Percentiles rank a stretch among this genome's conserved stretches.
These are phyloP conservation scores for Thalassiosira livingstoniorum DNA, from an alignment of 352 stramenopile genomes.

Conservation along the genomic window DNA sequence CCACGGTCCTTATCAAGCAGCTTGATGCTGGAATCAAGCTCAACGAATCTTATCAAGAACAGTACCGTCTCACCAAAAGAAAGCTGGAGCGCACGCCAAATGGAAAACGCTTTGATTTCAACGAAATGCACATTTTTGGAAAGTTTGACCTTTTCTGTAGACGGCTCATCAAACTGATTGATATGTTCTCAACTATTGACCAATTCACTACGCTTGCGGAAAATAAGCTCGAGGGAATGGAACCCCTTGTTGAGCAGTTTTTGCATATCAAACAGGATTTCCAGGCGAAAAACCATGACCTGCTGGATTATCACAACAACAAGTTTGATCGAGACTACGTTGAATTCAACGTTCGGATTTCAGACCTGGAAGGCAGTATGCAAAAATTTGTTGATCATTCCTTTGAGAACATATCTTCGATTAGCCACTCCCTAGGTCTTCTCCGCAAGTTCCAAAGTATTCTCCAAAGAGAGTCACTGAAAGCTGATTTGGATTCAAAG, in stretches of 20 bases:
- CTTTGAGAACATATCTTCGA: constrained; percentile 98
- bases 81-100: constrained; percentile 95
- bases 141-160: constrained; percentile 98
- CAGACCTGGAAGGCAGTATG: constrained; percentile 94
- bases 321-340: constrained; percentile 97
- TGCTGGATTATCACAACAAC: constrained; percentile 99
- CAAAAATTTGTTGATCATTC: constrained; percentile 99
- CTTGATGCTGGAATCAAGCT: constrained; percentile 97
- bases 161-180: constrained; percentile 97
- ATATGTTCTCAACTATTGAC: constrained; percentile 99
- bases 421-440: constrained; percentile 96
- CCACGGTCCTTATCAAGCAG: constrained; percentile 93
- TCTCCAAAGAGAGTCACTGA: constrained; percentile 96
- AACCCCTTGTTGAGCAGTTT: constrained; percentile 92
- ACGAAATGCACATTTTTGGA: constrained; percentile 98
- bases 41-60: constrained; percentile 97
- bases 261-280: constrained; percentile 91
- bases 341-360: constrained; percentile 92
- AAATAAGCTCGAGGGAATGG: constrained; percentile 95
- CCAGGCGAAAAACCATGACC: constrained; percentile 93
- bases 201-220: constrained; percentile 90
- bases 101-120: constrained; percentile 99
- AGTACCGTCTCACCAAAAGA: constrained; percentile 97
- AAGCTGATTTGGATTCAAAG: constrained; percentile 97
- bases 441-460: constrained; percentile 98